Percentiles rank a stretch among this genome's conserved stretches.
Conservation (phyloP, 805 yeast genomes). For the Schwanniomyces vanrijiae region DNA sequence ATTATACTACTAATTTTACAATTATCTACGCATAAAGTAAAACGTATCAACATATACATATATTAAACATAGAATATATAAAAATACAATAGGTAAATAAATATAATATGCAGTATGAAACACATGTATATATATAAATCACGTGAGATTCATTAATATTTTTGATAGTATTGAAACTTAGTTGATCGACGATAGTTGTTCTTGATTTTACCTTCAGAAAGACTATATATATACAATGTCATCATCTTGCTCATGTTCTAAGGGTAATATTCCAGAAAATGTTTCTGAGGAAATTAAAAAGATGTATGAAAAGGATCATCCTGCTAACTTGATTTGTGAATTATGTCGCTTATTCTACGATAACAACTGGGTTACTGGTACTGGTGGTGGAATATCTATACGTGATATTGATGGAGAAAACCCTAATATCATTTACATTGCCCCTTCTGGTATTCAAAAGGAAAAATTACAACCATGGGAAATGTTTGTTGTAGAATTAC, state of each 20-base stretch:
- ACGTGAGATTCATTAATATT: background rate
- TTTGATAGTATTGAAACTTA: background rate
- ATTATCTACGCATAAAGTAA: too few species aligned
- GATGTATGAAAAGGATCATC: constrained; percentile 58
- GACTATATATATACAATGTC: background rate
- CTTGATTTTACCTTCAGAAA: too few species aligned
- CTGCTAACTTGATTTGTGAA: constrained; percentile 83
- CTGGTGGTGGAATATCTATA: constrained; percentile 93
- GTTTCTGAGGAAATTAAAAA: constrained; percentile 5
- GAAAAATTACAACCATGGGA: constrained; percentile 82
- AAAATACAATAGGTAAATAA: too few species aligned
- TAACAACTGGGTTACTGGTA: constrained; percentile 91
- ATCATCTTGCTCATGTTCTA: constrained; percentile 2
- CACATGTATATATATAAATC: too few species aligned
- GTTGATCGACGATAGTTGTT: too few species aligned
- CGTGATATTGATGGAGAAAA: constrained; percentile 44
- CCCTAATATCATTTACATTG: constrained; percentile 61
- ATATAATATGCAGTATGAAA: too few species aligned
- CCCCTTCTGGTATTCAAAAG: constrained; percentile 97
- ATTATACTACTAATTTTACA: too few species aligned
- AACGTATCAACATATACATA: too few species aligned
- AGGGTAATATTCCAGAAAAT: background rate
- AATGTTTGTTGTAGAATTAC: constrained; percentile 71
- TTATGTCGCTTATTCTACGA: constrained; percentile 74
- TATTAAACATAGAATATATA: too few species aligned